Evolutionary conservation across 305 asterid species (phyloP), one percentile per base, ranked within the genome.

Genomic region (Fraxinus xanthoxyloides): DNA sequence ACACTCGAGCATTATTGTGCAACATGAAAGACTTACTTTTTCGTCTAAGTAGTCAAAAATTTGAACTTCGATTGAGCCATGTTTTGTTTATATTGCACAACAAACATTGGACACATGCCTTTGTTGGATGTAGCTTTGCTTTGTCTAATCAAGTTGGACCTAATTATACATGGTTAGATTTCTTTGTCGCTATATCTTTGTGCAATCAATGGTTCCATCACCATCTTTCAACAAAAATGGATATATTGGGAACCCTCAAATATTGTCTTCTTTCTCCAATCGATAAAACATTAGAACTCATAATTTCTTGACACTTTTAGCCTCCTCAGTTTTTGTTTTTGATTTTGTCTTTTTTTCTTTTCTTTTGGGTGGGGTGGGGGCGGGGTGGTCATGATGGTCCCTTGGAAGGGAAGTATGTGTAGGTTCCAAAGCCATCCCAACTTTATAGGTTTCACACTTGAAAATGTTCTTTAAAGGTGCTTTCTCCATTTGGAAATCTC

Each of bases 101-200:
- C 5, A 56, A 56, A 56, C 67, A 56, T 15, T 48, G 61, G 61
- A 48, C 61, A 48, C 61, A 4, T 56, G 67, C 67, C 8, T n/a
- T 56, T 56, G 67, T 56, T 56, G 67, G 9, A 56, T 2, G 67
- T 78, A 77, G 82, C 61, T 54, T 77, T 69, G 43, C 40, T 77
- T 77, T 69, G 82, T 79, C 67, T 78, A 77, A 79, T 83, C 82
- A 26, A 32, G 51, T 59, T 80, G 80, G 85, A 78, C 80, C 82
- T 75, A 75, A 63, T 76, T 59, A 76, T 43, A 38, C n/a, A 24
- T n/a, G 26, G 24, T 56, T 5, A 67, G 81, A 84, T 84, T 80
- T 84, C 46, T 84, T 56, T 84, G 87, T 84, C 79, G 77, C 24
- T 56, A 63, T 75, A 79, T 79, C 77, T 83, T 76, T 78, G 76